These are phyloP conservation scores for Polygonum aviculare DNA, from an alignment of 148 eudicot genomes.

Conservation along the genomic window DNA sequence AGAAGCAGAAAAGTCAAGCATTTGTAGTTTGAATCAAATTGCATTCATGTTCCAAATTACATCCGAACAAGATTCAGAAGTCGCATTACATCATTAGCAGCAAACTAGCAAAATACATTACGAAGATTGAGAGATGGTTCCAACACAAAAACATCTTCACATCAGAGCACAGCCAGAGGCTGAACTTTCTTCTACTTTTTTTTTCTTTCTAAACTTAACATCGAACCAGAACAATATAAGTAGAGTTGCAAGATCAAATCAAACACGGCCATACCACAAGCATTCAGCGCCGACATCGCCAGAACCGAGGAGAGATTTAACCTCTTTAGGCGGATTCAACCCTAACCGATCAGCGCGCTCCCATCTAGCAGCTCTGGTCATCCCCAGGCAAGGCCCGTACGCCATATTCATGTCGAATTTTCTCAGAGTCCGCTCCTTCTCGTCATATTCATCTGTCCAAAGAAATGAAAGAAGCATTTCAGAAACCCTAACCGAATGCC, in stretches of 20 bases:
- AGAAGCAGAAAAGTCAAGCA: background rate
- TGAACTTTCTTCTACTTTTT: background rate
- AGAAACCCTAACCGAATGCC: background rate
- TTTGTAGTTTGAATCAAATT: background rate
- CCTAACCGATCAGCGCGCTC: slow-evolving; percentile 13
- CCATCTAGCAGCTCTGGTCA: slow-evolving; percentile 10
- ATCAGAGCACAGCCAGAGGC: slow-evolving; percentile 5
- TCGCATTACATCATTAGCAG: background rate
- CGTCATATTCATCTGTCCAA: slow-evolving; percentile 10
- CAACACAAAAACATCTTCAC: background rate
- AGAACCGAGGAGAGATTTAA: background rate
- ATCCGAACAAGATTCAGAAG: background rate
- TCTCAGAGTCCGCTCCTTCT: slow-evolving; percentile 6
- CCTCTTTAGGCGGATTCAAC: slow-evolving; percentile 13
- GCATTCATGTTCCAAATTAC: background rate
- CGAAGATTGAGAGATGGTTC: background rate
- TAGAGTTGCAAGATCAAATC: background rate
- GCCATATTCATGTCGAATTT: slow-evolving; percentile 16
- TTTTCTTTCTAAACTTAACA: too few relatives aligned
- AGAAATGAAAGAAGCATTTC: background rate
- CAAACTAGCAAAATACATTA: background rate
- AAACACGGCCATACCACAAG: slow-evolving; percentile 17
- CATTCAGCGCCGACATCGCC: slow-evolving; percentile 6
- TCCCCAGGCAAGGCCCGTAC: slow-evolving; percentile 14
- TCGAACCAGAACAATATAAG: background rate